phyloP scores from a whole-genome alignment of 2,329 filamentous ascomycete genomes.

The Apiospora marii region DNA sequence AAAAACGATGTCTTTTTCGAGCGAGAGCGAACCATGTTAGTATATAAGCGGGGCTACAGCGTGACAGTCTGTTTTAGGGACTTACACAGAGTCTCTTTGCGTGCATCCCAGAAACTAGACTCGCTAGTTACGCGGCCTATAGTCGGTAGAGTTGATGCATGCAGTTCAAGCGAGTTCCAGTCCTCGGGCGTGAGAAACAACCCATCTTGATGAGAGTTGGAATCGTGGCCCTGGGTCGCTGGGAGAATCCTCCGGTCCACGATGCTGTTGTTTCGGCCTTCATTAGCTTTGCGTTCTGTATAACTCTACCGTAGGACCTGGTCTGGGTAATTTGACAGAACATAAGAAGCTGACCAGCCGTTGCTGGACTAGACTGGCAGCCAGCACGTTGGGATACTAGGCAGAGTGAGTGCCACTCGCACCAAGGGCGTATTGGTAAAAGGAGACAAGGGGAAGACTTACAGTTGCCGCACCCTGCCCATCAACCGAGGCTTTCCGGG shows the following conservation, averaged over 20 bases:
- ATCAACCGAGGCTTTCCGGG: constrained; percentile 36
- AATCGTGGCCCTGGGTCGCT: constrained; percentile 29
- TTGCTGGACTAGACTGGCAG: neutral
- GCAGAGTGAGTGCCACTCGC: constrained; percentile 9
- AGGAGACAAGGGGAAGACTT: constrained; percentile 24
- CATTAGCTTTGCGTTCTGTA: neutral
- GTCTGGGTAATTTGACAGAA: neutral
- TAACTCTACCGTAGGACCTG: no score
- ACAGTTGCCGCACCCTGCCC: constrained; percentile 40
- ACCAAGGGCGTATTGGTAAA: neutral
- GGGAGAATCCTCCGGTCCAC: constrained; percentile 35
- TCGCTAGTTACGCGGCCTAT: constrained; percentile 40
- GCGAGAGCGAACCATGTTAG: constrained; percentile 28
- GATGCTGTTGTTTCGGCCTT: constrained; percentile 32
- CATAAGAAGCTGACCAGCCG: neutral
- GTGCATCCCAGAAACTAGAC: constrained; percentile 41
- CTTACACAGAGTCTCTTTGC: constrained; percentile 40
- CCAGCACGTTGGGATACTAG: neutral
- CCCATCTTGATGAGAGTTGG: constrained; percentile 34
- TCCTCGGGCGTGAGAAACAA: constrained; percentile 38
- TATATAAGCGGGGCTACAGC: neutral
- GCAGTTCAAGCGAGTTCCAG: constrained; percentile 38
- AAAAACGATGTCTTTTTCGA: constrained; percentile 49
- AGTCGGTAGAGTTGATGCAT: constrained; percentile 38
- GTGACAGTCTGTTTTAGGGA: constrained; percentile 1